Evolutionary conservation across 2,329 filamentous ascomycete species (phyloP).

Genomic region (Monilinia fructigena): DNA sequence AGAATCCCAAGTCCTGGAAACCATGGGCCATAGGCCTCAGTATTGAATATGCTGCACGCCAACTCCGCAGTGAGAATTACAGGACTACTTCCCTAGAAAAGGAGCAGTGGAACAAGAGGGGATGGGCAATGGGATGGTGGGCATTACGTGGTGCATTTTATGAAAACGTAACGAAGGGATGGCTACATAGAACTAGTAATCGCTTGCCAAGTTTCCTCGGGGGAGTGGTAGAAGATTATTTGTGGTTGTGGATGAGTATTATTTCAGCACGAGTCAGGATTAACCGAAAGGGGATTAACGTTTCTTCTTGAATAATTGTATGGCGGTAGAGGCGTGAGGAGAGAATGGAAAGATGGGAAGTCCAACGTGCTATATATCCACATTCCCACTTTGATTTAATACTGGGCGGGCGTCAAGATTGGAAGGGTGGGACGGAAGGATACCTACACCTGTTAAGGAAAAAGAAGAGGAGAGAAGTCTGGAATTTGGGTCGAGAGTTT

Average conservation of each 20-base stretch:
- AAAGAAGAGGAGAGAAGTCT: slow-evolving; percentile 6
- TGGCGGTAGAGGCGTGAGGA: too few relatives aligned
- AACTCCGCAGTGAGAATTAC: slow-evolving; percentile 62
- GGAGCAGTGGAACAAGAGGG: slow-evolving; percentile 84
- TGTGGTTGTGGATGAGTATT: slow-evolving; percentile 97
- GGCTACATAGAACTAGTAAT: slow-evolving; percentile 56
- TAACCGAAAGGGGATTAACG: slow-evolving; percentile 14
- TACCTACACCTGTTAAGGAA: neutral
- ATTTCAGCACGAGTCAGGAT: slow-evolving; percentile 57
- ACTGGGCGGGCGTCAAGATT: slow-evolving; percentile 8
- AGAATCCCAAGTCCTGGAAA: slow-evolving; percentile 74
- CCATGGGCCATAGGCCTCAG: slow-evolving; percentile 87
- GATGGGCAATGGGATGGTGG: slow-evolving; percentile 95
- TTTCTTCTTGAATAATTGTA: neutral
- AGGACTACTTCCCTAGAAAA: slow-evolving; percentile 83
- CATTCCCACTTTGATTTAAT: neutral
- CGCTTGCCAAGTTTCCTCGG: slow-evolving; percentile 65
- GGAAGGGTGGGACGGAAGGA: neutral
- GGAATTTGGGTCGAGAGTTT: neutral
- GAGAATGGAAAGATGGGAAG: neutral
- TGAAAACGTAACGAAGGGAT: slow-evolving; percentile 78
- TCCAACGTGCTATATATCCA: neutral
- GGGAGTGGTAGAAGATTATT: slow-evolving; percentile 90
- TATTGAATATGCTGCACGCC: slow-evolving; percentile 85
- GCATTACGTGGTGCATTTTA: slow-evolving; percentile 95